A percentile compares a stretch with the other conserved stretches of the same genome.
phyloP scores from a whole-genome alignment of 1,284 basidiomycete species.

The Pseudozyma pruni region DNA sequence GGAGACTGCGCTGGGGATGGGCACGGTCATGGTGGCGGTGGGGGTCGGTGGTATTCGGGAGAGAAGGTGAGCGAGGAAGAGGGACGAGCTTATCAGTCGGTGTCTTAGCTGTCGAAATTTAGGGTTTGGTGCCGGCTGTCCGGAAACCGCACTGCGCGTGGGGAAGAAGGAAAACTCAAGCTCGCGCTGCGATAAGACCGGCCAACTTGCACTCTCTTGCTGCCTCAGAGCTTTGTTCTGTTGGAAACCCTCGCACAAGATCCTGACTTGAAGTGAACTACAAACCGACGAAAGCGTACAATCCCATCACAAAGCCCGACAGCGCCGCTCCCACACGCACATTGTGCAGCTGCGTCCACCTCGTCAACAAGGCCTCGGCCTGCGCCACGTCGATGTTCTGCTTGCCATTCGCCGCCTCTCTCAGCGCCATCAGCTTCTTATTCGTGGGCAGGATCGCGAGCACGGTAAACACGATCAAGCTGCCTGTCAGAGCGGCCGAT shows the following conservation, averaged over 20 bases:
- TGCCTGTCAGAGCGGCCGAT: conserved; percentile 21
- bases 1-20: neutral
- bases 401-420: conserved; percentile 27
- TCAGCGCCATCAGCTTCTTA: conserved; percentile 23
- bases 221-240: no score
- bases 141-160: conserved; percentile 1
- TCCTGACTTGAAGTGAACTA: conserved; percentile 1
- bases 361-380: conserved; percentile 16
- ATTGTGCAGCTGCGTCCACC: conserved; percentile 39
- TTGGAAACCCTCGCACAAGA: no score
- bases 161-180: neutral
- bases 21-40: conserved; percentile 6
- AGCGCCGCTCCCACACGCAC: conserved; percentile 28
- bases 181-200: neutral
- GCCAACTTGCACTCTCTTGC: neutral
- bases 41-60: neutral
- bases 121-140: conserved; percentile 5
- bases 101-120: neutral
- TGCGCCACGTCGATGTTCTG: conserved; percentile 13
- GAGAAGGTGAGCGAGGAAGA: neutral
- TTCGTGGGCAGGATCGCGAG: conserved; percentile 31
- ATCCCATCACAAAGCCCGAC: conserved; percentile 15
- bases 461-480: conserved; percentile 22
- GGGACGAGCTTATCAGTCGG: conserved; percentile 2
- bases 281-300: conserved; percentile 26